Conservation (phyloP, 768 basidiomycete species). For the Phylloporus arenicola region DNA sequence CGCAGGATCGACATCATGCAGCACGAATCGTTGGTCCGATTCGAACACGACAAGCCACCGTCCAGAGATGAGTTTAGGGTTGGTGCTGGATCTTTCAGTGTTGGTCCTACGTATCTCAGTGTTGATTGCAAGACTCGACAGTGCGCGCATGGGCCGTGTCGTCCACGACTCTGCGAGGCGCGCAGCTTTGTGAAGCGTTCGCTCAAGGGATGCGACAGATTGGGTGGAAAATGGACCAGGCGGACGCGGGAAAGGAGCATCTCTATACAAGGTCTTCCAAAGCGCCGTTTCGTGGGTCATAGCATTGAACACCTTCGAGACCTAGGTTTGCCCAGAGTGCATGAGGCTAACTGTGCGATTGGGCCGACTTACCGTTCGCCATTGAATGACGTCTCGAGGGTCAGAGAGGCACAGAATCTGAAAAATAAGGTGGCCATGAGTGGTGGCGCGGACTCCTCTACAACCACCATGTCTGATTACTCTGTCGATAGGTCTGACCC, state of each 20-base stretch:
- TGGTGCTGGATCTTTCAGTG: neutral
- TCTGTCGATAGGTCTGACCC: no score
- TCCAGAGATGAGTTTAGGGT: neutral
- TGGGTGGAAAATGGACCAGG: neutral
- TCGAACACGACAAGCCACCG: neutral
- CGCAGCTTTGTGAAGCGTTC: neutral
- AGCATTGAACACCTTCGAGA: slow-evolving; percentile 2
- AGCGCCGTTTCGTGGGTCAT: neutral
- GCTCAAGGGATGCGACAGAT: neutral
- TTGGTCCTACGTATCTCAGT: neutral
- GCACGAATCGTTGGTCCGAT: neutral
- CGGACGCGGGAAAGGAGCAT: neutral
- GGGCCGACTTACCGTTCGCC: neutral
- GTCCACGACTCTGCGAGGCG: slow-evolving; percentile 4
- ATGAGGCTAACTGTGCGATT: neutral
- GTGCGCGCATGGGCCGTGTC: neutral
- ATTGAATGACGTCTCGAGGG: neutral
- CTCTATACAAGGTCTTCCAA: neutral
- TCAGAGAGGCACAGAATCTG: neutral
- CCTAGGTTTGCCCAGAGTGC: neutral
- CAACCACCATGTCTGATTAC: no score
- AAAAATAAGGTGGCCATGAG: neutral
- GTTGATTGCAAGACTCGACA: neutral
- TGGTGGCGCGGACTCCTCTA: no score
- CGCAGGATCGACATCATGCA: neutral